phyloP scores from a whole-genome alignment of 1,284 basidiomycete genomes.

The Cryptococcus floricola region DNA sequence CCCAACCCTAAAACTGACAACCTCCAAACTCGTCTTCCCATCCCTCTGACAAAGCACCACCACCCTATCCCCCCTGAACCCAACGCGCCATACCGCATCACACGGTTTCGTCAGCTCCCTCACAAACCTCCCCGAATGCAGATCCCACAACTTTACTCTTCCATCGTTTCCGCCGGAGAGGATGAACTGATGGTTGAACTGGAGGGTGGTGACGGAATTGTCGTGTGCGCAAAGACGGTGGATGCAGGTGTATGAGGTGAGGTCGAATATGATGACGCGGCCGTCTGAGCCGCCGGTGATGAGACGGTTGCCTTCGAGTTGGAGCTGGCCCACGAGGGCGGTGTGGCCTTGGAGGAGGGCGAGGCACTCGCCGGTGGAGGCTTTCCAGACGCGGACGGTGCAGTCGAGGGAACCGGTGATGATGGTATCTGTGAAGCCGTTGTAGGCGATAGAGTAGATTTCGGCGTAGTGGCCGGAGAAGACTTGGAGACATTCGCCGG shows the following conservation, averaged over 20 bases:
- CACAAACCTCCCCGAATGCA: slow-evolving; percentile 64
- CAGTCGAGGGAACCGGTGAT: slow-evolving; percentile 89
- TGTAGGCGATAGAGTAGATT: slow-evolving; percentile 90
- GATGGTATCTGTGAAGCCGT: slow-evolving; percentile 64
- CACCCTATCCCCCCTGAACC: slow-evolving; percentile 70
- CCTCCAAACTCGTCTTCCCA: slow-evolving; percentile 84
- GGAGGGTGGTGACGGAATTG: slow-evolving; percentile 83
- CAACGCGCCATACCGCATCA: slow-evolving; percentile 85
- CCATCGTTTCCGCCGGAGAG: slow-evolving; percentile 78
- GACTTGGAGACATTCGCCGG: slow-evolving; percentile 76
- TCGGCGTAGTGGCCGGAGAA: slow-evolving; percentile 87
- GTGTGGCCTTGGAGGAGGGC: slow-evolving; percentile 91
- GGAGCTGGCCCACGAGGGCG: slow-evolving; percentile 88
- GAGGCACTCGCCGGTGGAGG: slow-evolving; percentile 69
- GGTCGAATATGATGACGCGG: slow-evolving; percentile 82
- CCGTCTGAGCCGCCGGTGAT: slow-evolving; percentile 93
- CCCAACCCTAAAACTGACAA: slow-evolving; percentile 51
- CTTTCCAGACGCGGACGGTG: slow-evolving; percentile 84
- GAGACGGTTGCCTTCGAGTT: slow-evolving; percentile 69
- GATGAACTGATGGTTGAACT: slow-evolving; percentile 74
- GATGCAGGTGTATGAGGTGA: slow-evolving; percentile 56
- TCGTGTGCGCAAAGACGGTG: slow-evolving; percentile 66
- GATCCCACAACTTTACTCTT: slow-evolving; percentile 79
- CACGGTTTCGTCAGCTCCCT: slow-evolving; percentile 70
- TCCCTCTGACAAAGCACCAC: slow-evolving; percentile 78